Evolutionary conservation across 345 rosid species (phyloP), one percentile per base, ranked within the genome.

Genomic region (Pistacia integerrima): DNA sequence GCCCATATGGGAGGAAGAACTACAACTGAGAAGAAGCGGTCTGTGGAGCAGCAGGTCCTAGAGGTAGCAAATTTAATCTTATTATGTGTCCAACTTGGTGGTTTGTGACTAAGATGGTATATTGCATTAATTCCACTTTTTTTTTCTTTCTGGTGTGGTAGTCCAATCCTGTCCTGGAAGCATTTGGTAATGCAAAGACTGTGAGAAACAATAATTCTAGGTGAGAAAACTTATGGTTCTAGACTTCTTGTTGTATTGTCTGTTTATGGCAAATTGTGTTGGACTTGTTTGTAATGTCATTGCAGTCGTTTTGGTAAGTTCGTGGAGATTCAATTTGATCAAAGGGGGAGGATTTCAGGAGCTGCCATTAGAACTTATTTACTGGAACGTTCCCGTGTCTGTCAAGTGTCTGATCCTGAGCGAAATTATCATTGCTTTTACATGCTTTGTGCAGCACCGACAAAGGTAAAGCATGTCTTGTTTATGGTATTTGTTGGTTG

Each of bases 131-230:
- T 82, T 41, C 66, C 57, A 41, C 9, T 13, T 51, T 60, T 18
- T 66, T 11, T 59, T 35, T 75, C 52, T 63, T 54, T 60, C 68
- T 59, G 72, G 63, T 82, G 78, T 77, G 75, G 80, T 85, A 96
- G 99, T 96, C 99, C 54, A 96, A 96, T 86, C 99, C 99, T 74
- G 97, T 96, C 74, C 84, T 96, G 75, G 99, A 96, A 92, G 99
- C 98, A 69, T 96, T 96, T 91, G 99, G 99, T 33, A 96, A 96
- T 76, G 99, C 99, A 44, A 96, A 96, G 87, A 96, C 99, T 58
- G 92, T 96, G 79, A 89, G 94, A 85, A 96, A 96, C 86, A 96
- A 93, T 77, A 96, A 96, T 72, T 96, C 99, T 78, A 96, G 99
- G 99, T 93, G 56, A 65, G 80, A 68, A 74, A 22, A 64, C 62